These are phyloP conservation scores for Diaporthe batatas DNA, from an alignment of 2,329 filamentous ascomycete species.

Conservation along the genomic window DNA sequence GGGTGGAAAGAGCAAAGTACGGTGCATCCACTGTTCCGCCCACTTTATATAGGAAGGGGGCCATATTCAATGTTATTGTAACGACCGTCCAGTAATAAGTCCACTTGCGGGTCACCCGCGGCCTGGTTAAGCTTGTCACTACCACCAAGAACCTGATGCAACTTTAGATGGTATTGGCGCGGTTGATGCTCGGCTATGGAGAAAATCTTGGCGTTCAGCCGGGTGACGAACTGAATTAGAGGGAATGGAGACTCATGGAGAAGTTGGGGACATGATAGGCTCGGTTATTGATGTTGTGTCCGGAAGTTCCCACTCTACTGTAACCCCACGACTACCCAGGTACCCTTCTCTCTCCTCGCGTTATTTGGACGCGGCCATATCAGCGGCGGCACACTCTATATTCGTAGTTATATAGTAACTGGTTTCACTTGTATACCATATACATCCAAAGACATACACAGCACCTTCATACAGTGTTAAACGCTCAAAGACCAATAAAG, in stretches of 20 bases:
- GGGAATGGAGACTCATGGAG: neutral
- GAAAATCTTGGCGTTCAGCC: neutral
- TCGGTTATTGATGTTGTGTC: neutral
- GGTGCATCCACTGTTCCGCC: neutral
- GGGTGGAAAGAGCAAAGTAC: neutral
- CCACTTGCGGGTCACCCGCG: neutral
- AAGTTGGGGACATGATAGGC: neutral
- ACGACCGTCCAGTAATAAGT: neutral
- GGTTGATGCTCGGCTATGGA: conserved; percentile 5
- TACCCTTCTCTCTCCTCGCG: conserved; percentile 1
- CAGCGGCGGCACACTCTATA: neutral
- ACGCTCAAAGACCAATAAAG: neutral
- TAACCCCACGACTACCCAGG: neutral
- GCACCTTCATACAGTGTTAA: too few relatives aligned
- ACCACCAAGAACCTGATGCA: neutral
- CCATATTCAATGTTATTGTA: neutral
- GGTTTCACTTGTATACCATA: too few relatives aligned
- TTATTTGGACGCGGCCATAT: neutral
- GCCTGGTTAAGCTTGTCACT: neutral
- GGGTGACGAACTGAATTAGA: neutral
- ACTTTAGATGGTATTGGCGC: neutral
- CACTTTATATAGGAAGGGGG: neutral
- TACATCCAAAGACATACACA: too few relatives aligned
- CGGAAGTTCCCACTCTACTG: neutral
- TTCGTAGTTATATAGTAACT: neutral